Evolutionary conservation across 75 land plant species (phyloP).

Genomic region (Adiantum capillusveneris): DNA sequence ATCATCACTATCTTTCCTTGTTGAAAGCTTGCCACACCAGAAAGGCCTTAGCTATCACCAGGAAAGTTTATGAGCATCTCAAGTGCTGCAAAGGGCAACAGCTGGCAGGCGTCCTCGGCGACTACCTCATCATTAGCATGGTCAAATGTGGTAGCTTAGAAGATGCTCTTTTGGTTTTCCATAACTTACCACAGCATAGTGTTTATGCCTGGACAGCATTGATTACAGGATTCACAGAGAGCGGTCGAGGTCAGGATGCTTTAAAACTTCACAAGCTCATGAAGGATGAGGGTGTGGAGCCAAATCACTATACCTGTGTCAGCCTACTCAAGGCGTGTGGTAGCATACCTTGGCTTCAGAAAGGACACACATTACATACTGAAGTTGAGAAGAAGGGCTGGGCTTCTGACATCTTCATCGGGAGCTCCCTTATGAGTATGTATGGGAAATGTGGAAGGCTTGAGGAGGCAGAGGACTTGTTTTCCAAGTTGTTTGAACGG

Average conservation of each 20-base stretch:
- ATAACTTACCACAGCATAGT: slow-evolving; percentile 36
- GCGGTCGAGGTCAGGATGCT: slow-evolving; percentile 30
- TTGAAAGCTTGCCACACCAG: not conserved
- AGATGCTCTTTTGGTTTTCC: slow-evolving; percentile 43
- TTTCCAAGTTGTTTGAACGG: not conserved
- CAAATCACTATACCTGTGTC: not conserved
- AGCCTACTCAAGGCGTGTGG: slow-evolving; percentile 3
- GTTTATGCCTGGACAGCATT: slow-evolving; percentile 53
- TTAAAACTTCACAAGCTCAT: slow-evolving; percentile 32
- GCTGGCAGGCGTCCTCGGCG: not conserved
- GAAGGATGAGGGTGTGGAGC: slow-evolving; percentile 36
- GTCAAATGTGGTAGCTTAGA: slow-evolving; percentile 31
- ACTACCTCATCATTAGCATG: slow-evolving; percentile 1
- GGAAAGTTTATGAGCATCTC: not conserved
- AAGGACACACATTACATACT: not conserved
- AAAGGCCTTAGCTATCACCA: not conserved
- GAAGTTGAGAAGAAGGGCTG: not conserved
- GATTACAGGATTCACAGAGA: slow-evolving; percentile 54
- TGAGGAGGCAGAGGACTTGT: not conserved
- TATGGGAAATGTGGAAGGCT: slow-evolving; percentile 5
- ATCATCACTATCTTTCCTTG: not conserved
- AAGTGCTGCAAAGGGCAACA: not conserved
- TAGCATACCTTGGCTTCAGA: not conserved
- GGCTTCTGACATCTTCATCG: not conserved
- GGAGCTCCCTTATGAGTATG: slow-evolving; percentile 4